phyloP scores from a whole-genome alignment of 306 rosid species.

The Acacia acuminata region DNA sequence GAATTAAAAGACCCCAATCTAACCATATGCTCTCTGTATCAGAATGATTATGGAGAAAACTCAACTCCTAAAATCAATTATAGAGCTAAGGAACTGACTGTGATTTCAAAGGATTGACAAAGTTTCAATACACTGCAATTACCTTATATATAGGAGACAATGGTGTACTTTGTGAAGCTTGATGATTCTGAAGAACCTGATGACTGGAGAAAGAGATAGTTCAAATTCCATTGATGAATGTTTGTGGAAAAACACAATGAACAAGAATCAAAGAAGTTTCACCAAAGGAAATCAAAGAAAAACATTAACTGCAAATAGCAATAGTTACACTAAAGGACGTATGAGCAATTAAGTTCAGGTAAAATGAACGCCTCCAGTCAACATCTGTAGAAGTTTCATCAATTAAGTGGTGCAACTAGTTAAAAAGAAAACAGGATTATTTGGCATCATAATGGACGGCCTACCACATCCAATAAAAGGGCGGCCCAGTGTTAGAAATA shows the following conservation, averaged over 20 bases:
- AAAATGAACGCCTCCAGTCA: constrained; percentile 98
- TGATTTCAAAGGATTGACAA: constrained; percentile 12
- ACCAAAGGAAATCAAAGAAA: not conserved
- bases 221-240: not conserved
- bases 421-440: constrained; percentile 28
- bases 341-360: constrained; percentile 96
- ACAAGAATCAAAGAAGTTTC: not conserved
- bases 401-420: constrained; percentile 67
- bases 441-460: constrained; percentile 23
- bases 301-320: constrained; percentile 90
- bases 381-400: constrained; percentile 62
- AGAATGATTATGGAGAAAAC: constrained; percentile 2
- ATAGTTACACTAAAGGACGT: constrained; percentile 86
- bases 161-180: constrained; percentile 57
- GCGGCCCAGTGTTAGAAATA: not conserved
- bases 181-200: constrained; percentile 77
- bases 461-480: constrained; percentile 8
- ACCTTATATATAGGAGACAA: constrained; percentile 94
- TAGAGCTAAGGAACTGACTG: constrained; percentile 9
- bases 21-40: not conserved
- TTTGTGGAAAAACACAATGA: not conserved
- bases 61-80: constrained; percentile 9
- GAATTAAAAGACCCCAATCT: not conserved
- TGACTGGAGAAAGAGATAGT: constrained; percentile 55
- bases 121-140: constrained; percentile 17